These are phyloP conservation scores for Calonectria naviculata DNA, from an alignment of 2,329 filamentous ascomycete genomes.

Conservation along the genomic window DNA sequence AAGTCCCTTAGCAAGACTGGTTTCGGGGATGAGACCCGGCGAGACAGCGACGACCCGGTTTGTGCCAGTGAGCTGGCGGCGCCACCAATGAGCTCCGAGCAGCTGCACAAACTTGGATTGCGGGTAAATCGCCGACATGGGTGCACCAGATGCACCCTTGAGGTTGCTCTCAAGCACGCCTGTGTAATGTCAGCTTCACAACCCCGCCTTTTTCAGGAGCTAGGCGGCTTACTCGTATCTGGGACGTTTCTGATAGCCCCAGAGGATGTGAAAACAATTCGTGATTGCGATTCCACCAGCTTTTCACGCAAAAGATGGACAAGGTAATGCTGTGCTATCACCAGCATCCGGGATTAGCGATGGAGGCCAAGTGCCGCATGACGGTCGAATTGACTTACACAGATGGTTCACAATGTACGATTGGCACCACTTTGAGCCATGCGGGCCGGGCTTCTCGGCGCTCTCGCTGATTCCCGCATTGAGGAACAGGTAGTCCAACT, in stretches of 20 bases:
- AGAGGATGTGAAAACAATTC: conserved; percentile 63
- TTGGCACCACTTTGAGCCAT: conserved; percentile 63
- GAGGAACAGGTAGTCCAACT: conserved; percentile 61
- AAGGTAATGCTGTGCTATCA: conserved; percentile 64
- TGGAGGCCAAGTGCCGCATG: too few species aligned
- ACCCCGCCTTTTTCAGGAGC: accelerated
- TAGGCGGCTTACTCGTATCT: conserved; percentile 48
- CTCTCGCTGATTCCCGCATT: conserved; percentile 59
- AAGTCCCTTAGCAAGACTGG: conserved; percentile 51
- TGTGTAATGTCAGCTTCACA: conserved; percentile 25
- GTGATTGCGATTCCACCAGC: conserved; percentile 56
- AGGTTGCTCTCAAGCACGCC: conserved; percentile 52
- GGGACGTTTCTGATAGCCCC: conserved; percentile 56
- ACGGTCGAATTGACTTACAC: conserved; percentile 46
- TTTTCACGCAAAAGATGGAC: conserved; percentile 61
- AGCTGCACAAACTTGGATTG: conserved; percentile 63
- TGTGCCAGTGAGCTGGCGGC: conserved; percentile 57
- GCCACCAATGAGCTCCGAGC: conserved; percentile 66
- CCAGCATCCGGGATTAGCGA: conserved; percentile 12
- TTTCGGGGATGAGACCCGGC: conserved; percentile 62
- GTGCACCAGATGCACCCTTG: conserved; percentile 50
- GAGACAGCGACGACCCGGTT: conserved; percentile 64
- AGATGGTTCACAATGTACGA: conserved; percentile 63
- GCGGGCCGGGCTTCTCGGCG: conserved; percentile 47
- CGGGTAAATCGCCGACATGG: conserved; percentile 47